These are phyloP conservation scores for Furcasterigmium sp. DNA, from an alignment of 2,329 filamentous ascomycete genomes.

Conservation along the genomic window DNA sequence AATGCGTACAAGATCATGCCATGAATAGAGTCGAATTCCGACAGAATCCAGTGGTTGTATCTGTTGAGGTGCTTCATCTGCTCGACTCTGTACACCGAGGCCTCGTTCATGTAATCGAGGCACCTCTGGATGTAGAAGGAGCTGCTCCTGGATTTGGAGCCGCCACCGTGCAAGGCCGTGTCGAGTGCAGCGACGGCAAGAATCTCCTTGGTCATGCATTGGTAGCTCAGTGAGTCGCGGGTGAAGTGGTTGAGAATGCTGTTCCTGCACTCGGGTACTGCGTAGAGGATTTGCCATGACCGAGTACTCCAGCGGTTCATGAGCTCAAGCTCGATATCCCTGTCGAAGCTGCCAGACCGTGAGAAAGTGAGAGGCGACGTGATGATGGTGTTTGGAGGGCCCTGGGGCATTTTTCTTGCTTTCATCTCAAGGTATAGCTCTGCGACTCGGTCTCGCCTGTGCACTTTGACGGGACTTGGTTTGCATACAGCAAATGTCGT, in stretches of 20 bases:
- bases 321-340: conserved; percentile 34
- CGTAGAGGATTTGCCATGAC: conserved; percentile 34
- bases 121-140: conserved; percentile 1
- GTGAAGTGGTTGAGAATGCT: no score
- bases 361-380: neutral
- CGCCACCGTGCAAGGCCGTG: no score
- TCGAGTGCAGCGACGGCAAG: no score
- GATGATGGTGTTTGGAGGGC: neutral
- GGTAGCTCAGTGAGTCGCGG: no score
- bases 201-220: no score
- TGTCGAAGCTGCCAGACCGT: neutral
- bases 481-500: no score
- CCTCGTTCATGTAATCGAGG: conserved; percentile 2
- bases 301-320: conserved; percentile 45
- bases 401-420: neutral
- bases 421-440: neutral
- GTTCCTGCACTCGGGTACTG: conserved; percentile 25
- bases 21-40: neutral
- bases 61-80: conserved; percentile 15
- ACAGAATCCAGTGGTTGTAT: conserved; percentile 15
- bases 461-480: no score
- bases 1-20: neutral
- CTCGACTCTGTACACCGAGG: conserved; percentile 6
- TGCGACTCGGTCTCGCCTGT: no score
- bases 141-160: conserved; percentile 14